Conservation (phyloP, 2,329 filamentous ascomycete species). For the Didymella sp. region DNA sequence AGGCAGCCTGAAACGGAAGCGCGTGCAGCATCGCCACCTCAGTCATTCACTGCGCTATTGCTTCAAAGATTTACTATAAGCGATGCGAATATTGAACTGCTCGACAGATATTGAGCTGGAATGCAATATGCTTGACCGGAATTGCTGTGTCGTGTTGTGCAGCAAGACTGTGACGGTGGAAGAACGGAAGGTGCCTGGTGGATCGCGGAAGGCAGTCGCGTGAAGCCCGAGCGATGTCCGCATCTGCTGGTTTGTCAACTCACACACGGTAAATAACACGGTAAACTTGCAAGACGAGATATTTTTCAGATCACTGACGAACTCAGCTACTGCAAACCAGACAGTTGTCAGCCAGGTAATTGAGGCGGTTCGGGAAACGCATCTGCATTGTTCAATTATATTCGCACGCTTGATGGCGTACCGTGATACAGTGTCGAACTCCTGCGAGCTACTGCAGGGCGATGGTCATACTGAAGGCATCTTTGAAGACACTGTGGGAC, state of each 20-base stretch:
- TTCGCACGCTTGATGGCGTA: neutral
- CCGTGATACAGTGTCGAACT: neutral
- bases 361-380: neutral
- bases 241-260: neutral
- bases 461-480: too few species aligned
- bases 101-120: neutral
- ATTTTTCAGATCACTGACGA: neutral
- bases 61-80: neutral
- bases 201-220: neutral
- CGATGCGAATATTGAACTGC: too few species aligned
- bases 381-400: neutral
- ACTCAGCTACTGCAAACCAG: neutral
- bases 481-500: too few species aligned
- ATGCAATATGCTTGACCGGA: neutral
- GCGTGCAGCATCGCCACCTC: conserved; percentile 13
- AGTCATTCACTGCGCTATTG: neutral
- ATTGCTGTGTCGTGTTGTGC: neutral
- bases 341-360: neutral
- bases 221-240: neutral
- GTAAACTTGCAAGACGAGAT: too few species aligned
- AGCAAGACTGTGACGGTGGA: neutral
- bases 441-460: too few species aligned
- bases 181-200: neutral
- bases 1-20: conserved; percentile 19
- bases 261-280: too few species aligned